Percentiles rank a stretch among this genome's conserved stretches.
phyloP scores from a whole-genome alignment of 1,284 basidiomycete species.

The Spongispora temasekensis region DNA sequence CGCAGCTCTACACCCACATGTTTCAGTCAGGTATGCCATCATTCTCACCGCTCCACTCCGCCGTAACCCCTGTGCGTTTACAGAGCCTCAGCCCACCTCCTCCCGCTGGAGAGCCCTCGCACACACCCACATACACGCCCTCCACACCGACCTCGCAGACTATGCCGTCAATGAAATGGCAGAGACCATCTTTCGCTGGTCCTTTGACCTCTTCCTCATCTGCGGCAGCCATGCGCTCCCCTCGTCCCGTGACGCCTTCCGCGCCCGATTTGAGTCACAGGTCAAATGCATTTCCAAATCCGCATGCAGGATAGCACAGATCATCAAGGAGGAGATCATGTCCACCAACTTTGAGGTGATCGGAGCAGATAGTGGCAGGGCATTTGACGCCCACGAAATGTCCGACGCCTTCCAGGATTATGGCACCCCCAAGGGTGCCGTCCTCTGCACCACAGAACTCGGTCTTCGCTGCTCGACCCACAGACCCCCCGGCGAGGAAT shows the following conservation, averaged over 20 bases:
- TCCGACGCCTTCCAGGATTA: conserved; percentile 66
- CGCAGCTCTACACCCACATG: conserved; percentile 67
- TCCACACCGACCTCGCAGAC: conserved; percentile 66
- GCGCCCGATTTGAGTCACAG: conserved; percentile 55
- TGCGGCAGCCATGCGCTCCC: conserved; percentile 50
- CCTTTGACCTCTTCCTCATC: conserved; percentile 62
- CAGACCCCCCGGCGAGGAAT: conserved; percentile 40
- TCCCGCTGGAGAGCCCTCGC: conserved; percentile 73
- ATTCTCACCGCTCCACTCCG: conserved; percentile 4
- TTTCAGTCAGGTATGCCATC: conserved; percentile 50
- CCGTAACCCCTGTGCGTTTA: conserved; percentile 16
- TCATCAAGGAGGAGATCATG: conserved; percentile 69
- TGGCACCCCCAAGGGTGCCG: conserved; percentile 48
- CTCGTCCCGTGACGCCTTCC: conserved; percentile 45
- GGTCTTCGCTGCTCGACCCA: conserved; percentile 64
- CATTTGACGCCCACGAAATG: conserved; percentile 58
- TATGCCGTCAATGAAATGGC: conserved; percentile 66
- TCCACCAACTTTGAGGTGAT: conserved; percentile 71
- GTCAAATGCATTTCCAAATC: conserved; percentile 62
- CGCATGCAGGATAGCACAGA: conserved; percentile 57
- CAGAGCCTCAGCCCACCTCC: conserved; percentile 74
- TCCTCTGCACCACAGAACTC: conserved; percentile 70
- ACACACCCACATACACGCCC: conserved; percentile 62
- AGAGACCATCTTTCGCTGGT: conserved; percentile 71
- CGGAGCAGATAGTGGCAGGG: conserved; percentile 51